Evolutionary conservation across 2,329 filamentous ascomycete species (phyloP).

Genomic region (Exophiala sp.): DNA sequence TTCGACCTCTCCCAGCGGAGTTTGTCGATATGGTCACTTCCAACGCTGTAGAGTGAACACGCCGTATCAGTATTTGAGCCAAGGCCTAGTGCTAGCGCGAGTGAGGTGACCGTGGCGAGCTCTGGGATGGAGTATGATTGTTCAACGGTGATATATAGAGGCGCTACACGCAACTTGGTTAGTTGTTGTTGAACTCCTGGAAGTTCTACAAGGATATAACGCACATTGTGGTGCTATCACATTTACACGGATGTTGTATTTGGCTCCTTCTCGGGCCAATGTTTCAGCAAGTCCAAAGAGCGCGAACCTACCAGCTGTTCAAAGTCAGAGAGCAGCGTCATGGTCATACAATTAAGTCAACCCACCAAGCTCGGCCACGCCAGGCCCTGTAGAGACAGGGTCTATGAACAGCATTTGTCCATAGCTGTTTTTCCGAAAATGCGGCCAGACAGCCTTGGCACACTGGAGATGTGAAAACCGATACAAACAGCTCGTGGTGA

Average conservation of each 20-base stretch:
- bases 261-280: slow-evolving; percentile 89
- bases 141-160: slow-evolving; percentile 54
- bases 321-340: slow-evolving; percentile 55
- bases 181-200: slow-evolving; percentile 60
- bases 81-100: slow-evolving; percentile 84
- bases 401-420: slow-evolving; percentile 3
- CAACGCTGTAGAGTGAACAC: slow-evolving; percentile 86
- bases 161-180: slow-evolving; percentile 64
- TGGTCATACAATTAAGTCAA: neutral
- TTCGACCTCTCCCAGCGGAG: slow-evolving; percentile 88
- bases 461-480: neutral
- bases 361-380: neutral
- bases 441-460: slow-evolving; percentile 8
- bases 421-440: slow-evolving; percentile 5
- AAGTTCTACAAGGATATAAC: slow-evolving; percentile 79
- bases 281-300: slow-evolving; percentile 97
- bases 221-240: slow-evolving; percentile 94
- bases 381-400: neutral
- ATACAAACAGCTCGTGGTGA: neutral
- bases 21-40: slow-evolving; percentile 86
- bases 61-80: slow-evolving; percentile 80
- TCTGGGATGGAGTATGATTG: neutral
- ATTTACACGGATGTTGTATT: slow-evolving; percentile 96
- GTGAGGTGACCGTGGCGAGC: slow-evolving; percentile 51
- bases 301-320: slow-evolving; percentile 90